Evolutionary conservation across 306 rosid genomes (phyloP), one percentile per base, ranked within the genome.

Genomic region (Crataegus laevigata): DNA sequence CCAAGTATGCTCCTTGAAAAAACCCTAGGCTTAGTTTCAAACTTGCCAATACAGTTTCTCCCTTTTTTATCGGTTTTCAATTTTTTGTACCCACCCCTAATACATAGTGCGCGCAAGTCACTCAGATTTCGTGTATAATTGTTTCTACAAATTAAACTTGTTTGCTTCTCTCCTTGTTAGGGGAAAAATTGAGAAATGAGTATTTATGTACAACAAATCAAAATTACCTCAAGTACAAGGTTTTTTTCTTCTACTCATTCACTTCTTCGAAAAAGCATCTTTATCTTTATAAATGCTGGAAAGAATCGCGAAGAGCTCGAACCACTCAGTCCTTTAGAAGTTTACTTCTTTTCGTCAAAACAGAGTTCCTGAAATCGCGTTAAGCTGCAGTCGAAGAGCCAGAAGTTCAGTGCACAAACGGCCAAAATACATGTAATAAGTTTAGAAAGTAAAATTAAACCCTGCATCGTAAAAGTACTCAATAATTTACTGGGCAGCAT

Each of bases 311-410:
- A 55, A 5, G 25, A 65, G 50, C 61, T 3, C 9, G 6, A 19
- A 42, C 63, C 34, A 28, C 54, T 42, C n/a, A 52, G 42, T 63
- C 51, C 69, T 19, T 43, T 11, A 64, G 42, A 58, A n/a, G 55
- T 57, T 28, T 47, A 78, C 73, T 66, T 76, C 74, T 73, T 79
- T 74, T 76, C 84, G 55, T 72, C 71, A 28, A 38, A 75, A 80
- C 87, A 84, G 25, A 86, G 82, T 75, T 88, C 93, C 79, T 82
- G 84, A 88, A 91, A 89, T 82, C 78, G 81, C 76, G 77, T 77
- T 50, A 91, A 82, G 68, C 97, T 91, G 78, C 84, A 88, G 76
- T 76, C 78, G 68, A 72, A 60, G 77, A 76, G 68, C 30, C 79
- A 72, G 58, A 60, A 73, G 76, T 2, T 66, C 8, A 40, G 47